These are phyloP conservation scores for Metarhizium rileyi DNA, from an alignment of 2,329 filamentous ascomycete species.

Conservation along the genomic window DNA sequence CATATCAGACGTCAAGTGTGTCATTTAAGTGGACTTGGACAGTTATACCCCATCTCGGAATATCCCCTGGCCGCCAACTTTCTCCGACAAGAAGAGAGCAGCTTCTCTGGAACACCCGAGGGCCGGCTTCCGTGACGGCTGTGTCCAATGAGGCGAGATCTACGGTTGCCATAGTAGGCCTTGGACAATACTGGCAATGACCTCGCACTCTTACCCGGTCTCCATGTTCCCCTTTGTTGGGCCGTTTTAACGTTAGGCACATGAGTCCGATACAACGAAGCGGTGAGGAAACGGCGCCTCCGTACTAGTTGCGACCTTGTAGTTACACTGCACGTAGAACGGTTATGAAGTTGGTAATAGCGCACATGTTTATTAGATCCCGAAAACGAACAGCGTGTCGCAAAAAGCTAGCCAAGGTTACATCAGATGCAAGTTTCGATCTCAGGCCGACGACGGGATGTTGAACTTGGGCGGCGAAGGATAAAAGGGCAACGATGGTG, in stretches of 20 bases:
- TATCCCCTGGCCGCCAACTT: neutral
- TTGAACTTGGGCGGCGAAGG: neutral
- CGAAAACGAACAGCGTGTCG: neutral
- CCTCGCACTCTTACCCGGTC: no score
- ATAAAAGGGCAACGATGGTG: neutral
- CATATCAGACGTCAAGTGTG: neutral
- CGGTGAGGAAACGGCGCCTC: neutral
- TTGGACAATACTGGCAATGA: no score
- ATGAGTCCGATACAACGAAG: neutral
- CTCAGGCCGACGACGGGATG: neutral
- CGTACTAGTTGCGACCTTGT: neutral
- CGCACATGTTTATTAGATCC: neutral
- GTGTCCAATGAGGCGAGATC: neutral
- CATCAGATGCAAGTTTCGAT: neutral
- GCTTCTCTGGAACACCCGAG: no score
- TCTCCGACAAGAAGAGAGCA: neutral
- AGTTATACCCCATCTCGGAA: neutral
- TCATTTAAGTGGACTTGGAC: neutral
- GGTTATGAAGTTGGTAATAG: neutral
- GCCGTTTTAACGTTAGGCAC: neutral
- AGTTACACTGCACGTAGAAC: neutral
- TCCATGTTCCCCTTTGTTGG: neutral
- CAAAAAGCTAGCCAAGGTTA: neutral
- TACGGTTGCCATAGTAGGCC: no score
- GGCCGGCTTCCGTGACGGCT: neutral